Evolutionary conservation across 2,329 filamentous ascomycete species (phyloP).

Genomic region (Talaromyces albobiverticillius): DNA sequence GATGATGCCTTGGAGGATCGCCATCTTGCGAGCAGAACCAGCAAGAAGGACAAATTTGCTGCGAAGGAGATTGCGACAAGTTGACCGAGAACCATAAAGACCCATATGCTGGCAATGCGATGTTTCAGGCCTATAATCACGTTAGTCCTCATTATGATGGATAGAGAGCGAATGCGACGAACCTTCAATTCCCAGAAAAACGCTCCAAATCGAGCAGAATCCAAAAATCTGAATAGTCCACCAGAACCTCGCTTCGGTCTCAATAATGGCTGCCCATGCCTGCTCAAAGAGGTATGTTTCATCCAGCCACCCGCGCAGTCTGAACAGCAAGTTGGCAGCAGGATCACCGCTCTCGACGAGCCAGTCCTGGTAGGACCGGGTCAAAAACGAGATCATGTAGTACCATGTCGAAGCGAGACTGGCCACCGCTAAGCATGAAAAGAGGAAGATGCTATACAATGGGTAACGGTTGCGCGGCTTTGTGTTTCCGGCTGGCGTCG

Average conservation of each 20-base stretch:
- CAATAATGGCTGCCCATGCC: constrained; percentile 54
- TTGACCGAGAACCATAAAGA: constrained; percentile 59
- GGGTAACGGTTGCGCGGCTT: background rate
- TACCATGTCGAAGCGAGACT: constrained; percentile 46
- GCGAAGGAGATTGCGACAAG: constrained; percentile 60
- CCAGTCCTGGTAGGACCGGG: constrained; percentile 52
- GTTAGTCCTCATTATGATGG: background rate
- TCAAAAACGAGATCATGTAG: constrained; percentile 44
- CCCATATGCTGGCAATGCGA: constrained; percentile 53
- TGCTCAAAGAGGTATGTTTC: constrained; percentile 54
- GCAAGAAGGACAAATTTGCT: constrained; percentile 62
- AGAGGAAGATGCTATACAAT: constrained; percentile 23
- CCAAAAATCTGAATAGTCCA: constrained; percentile 62
- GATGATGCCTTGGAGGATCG: no score
- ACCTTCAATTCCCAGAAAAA: constrained; percentile 60
- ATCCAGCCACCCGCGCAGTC: constrained; percentile 27
- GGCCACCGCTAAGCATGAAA: constrained; percentile 45
- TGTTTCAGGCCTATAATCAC: constrained; percentile 46
- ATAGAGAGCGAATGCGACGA: background rate
- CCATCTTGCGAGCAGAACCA: constrained; percentile 45
- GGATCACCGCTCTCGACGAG: constrained; percentile 36
- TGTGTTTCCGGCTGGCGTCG: background rate
- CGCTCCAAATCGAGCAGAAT: constrained; percentile 53
- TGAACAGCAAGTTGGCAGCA: constrained; percentile 37
- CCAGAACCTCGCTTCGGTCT: constrained; percentile 57